phyloP scores from a whole-genome alignment of 2,329 filamentous ascomycete genomes.

The Microcyclosporella mali region DNA sequence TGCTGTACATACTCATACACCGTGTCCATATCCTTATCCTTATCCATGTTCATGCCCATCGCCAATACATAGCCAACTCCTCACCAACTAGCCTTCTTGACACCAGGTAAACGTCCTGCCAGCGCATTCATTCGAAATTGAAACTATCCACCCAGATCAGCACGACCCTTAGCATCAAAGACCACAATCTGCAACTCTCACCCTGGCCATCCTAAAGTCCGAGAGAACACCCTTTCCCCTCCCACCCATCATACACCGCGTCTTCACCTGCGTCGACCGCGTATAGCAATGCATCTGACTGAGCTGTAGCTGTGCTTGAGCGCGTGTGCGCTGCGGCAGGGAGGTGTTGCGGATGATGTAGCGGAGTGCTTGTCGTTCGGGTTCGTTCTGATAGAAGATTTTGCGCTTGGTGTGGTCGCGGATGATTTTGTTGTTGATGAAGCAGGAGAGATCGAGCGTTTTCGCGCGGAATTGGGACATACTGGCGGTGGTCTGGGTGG shows the following conservation, averaged over 20 bases:
- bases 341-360: slow-evolving; percentile 93
- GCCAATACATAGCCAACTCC: not conserved
- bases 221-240: slow-evolving; percentile 83
- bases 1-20: not conserved
- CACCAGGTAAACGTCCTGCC: slow-evolving; percentile 77
- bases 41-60: not conserved
- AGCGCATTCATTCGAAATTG: slow-evolving; percentile 89
- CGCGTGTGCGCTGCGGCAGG: slow-evolving; percentile 72
- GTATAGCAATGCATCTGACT: slow-evolving; percentile 96
- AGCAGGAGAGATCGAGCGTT: slow-evolving; percentile 82
- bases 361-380: slow-evolving; percentile 73
- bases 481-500: slow-evolving; percentile 9
- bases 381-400: slow-evolving; percentile 78
- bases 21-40: not conserved
- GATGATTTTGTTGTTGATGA: slow-evolving; percentile 77
- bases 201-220: slow-evolving; percentile 86
- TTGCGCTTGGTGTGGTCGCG: slow-evolving; percentile 96
- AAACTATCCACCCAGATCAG: slow-evolving; percentile 52
- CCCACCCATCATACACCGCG: slow-evolving; percentile 88
- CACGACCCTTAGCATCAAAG: slow-evolving; percentile 12
- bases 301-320: slow-evolving; percentile 87
- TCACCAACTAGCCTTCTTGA: slow-evolving; percentile 94
- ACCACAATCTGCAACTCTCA: slow-evolving; percentile 45
- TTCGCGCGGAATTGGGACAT: slow-evolving; percentile 73
- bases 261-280: slow-evolving; percentile 84